Base-by-base conservation (phyloP, 2,329 filamentous ascomycete genomes). In the Calonectria crousiana region DNA sequence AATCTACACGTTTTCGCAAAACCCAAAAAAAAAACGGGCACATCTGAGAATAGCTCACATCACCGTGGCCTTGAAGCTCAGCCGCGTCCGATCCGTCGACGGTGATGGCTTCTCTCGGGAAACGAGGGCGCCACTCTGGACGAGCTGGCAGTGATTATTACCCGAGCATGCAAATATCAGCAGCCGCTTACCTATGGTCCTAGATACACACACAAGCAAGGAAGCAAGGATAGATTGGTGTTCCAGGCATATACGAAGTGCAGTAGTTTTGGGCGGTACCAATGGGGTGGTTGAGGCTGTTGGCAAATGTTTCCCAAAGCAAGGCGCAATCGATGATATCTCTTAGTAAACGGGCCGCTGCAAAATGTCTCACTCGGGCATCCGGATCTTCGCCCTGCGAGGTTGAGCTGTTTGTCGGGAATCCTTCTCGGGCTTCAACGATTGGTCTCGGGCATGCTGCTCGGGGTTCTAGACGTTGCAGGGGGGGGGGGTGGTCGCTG, bases 401-500 rank as follows among this genome's bases (percentile, higher is more conserved):
- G n/a, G 52, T 49, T 36, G 23, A 38, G 34, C 38, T 30, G 14
- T 2, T 62, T 51, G 32, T 60, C 67, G 67, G 67, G 67, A 11
- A 69, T 69, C 52, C 41, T 69, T 20, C 52, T 69, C 67, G 67
- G 67, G 52, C 16, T 69, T 69, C 51, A 51, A 49, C 30, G 53
- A 34, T 38, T 49, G 41, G 67, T 30, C 16, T 36, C 41, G 53
- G 53, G 67, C 26, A 30, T 32, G 23, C 23, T 23, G 16, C 53
- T 51, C 67, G 67, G 67, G 67, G 52, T 32, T 28, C 16, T 16
- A 36, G 38, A 30, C n/a, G n/a, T 34, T 69, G 51, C 52, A 47
- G 52, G 52, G 28, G 26, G 36, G 36, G 34, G 34, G 11, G 34
- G 6, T 36, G 34, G 34, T 13, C 13, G n/a, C 28, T 30, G 49